These are phyloP conservation scores for Deuterostichococcus epilithicus DNA, from an alignment of 139 green algal genomes.

Conservation along the genomic window DNA sequence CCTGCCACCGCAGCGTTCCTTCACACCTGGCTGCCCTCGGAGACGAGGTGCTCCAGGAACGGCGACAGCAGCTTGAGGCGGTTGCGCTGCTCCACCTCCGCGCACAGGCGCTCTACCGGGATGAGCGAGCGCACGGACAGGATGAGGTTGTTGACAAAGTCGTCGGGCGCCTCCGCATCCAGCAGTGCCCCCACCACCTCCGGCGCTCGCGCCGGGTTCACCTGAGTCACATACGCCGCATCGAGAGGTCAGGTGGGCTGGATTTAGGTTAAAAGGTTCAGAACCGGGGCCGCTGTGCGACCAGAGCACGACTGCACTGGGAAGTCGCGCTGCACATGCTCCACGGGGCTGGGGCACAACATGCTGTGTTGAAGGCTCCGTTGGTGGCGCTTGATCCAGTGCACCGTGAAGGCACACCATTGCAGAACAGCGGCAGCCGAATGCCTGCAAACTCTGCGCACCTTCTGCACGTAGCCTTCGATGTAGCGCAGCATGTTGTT, in stretches of 20 bases:
- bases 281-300: too few relatives aligned
- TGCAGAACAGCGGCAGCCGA: too few relatives aligned
- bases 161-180: slow-evolving; percentile 89
- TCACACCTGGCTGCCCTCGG: slow-evolving; percentile 67
- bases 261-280: too few relatives aligned
- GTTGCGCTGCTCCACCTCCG: slow-evolving; percentile 71
- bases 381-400: too few relatives aligned
- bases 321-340: too few relatives aligned
- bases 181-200: slow-evolving; percentile 93
- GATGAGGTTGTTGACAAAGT: slow-evolving; percentile 98
- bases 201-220: not conserved
- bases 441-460: too few relatives aligned
- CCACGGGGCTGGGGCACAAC: too few relatives aligned
- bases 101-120: slow-evolving; percentile 78
- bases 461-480: slow-evolving; percentile 99
- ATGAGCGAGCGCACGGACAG: slow-evolving; percentile 90
- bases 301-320: too few relatives aligned
- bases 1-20: too few relatives aligned
- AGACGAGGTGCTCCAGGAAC: slow-evolving; percentile 98
- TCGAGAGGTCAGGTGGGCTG: too few relatives aligned
- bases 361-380: too few relatives aligned
- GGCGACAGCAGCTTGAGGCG: slow-evolving; percentile 92
- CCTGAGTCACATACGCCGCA: not conserved
- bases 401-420: too few relatives aligned
- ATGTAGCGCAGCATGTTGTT: slow-evolving; percentile 96